Base-by-base conservation (phyloP, 495 filamentous ascomycete species). In the Penicillium daleae region DNA sequence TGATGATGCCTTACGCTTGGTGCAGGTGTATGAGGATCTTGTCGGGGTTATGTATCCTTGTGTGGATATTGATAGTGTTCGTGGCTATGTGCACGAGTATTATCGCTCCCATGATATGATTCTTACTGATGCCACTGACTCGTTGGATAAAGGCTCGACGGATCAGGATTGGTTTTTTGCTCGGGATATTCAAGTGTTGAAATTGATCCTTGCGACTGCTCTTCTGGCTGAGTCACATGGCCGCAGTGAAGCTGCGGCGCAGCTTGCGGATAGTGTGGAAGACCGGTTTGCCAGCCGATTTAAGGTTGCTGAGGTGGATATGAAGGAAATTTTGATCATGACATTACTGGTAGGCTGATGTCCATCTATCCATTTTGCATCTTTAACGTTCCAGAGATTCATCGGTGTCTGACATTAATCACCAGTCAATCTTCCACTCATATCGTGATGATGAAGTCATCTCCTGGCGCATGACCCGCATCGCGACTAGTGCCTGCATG, bases 31-130 rank as follows among this genome's bases (percentile, higher is more conserved):
- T 69, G 88, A 92, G 54, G 89, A 96, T 63, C 90, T 91, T 65
- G 85, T 93, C 52, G 89, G 89, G 12, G 76, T 90, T 48, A 93
- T 94, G 90, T 96, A 93, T 71, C 91, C 91, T 0, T 85, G 93
- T 35, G 74, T 95, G 15, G 82, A 90, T 65, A 87, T 94, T 42
- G 85, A 90, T 24, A 80, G 80, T 49, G 78, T 92, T 52, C 74
- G 78, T 31, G 69, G 63, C 27, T 80, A 79, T 42, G 73, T 75
- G 13, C 57, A 65, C 9, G 76, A 78, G 24, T 85, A 88, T 49
- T 80, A 77, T 53, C 84, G 91, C n/a, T 54, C 31, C 53, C 61
- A n/a, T 40, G 56, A 50, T 52, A 46, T 24, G 21, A 29, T 63
- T 80, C n/a, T 15, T 78, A 67, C 52, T 65, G 13, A 89, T 4